Conservation (phyloP, 768 basidiomycete genomes). For the Amanita jacksonii region DNA sequence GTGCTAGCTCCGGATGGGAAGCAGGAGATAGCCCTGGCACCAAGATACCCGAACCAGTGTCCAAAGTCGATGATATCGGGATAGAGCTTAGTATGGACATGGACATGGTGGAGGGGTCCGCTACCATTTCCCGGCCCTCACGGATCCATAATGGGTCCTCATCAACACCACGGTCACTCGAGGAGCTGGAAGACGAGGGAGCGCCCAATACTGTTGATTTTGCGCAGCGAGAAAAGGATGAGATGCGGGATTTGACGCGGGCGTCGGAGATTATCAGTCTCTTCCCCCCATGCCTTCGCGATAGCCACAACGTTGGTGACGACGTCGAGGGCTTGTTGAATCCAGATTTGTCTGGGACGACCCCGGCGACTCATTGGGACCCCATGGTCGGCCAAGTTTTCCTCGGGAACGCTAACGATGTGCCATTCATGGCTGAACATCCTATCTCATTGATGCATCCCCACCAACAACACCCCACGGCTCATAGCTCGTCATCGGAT, state of each 20-base stretch:
- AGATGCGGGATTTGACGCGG: slow-evolving; percentile 82
- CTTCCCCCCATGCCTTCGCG: slow-evolving; percentile 17
- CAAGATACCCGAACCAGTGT: slow-evolving; percentile 26
- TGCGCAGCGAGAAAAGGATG: slow-evolving; percentile 75
- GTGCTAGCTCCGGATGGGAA: slow-evolving; percentile 10
- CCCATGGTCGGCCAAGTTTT: slow-evolving; percentile 59
- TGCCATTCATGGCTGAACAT: slow-evolving; percentile 38
- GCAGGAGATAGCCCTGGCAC: slow-evolving; percentile 3
- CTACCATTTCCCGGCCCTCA: too few species aligned
- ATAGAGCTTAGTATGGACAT: slow-evolving; percentile 15
- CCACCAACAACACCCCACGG: slow-evolving; percentile 7
- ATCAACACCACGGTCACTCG: too few species aligned
- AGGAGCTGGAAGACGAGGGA: slow-evolving; percentile 1
- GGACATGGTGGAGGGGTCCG: too few species aligned
- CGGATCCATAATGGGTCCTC: too few species aligned
- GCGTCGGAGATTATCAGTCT: slow-evolving; percentile 68
- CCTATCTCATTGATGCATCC: slow-evolving; percentile 19
- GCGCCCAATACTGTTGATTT: slow-evolving; percentile 66
- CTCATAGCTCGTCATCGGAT: background rate
- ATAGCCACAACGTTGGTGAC: too few species aligned
- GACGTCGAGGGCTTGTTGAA: background rate
- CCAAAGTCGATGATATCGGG: slow-evolving; percentile 17
- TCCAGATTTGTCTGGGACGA: slow-evolving; percentile 12
- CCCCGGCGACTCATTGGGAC: slow-evolving; percentile 38
- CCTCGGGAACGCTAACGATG: slow-evolving; percentile 78